A percentile compares a stretch with the other conserved stretches of the same genome.
phyloP scores from a whole-genome alignment of 2,329 filamentous ascomycete species.

The Fusarium lateritium region DNA sequence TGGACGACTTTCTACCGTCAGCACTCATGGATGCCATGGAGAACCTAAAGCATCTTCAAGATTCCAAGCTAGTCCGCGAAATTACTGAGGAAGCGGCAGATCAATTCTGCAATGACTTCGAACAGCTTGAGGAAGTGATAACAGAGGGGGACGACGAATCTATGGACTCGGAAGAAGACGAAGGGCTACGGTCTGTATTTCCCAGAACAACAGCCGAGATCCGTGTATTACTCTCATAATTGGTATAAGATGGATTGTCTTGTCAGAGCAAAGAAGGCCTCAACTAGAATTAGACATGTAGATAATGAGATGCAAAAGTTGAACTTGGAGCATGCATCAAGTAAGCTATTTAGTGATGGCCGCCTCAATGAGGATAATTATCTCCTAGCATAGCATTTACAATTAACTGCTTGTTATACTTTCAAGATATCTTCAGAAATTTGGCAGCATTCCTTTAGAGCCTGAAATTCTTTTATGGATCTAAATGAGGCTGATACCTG shows the following conservation, averaged over 20 bases:
- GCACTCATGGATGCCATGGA: slow-evolving; percentile 93
- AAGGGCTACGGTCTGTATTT: slow-evolving; percentile 60
- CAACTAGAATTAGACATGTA: slow-evolving; percentile 1
- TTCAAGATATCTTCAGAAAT: not conserved
- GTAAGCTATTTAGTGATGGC: not conserved
- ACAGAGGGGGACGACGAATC: slow-evolving; percentile 60
- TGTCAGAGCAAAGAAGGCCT: too few relatives aligned
- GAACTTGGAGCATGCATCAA: not conserved
- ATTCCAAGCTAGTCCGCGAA: slow-evolving; percentile 78
- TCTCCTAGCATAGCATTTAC: not conserved
- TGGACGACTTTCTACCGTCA: slow-evolving; percentile 93
- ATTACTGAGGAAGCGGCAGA: slow-evolving; percentile 88
- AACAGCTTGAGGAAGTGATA: slow-evolving; percentile 67
- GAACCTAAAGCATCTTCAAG: slow-evolving; percentile 81
- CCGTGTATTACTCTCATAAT: slow-evolving; percentile 69
- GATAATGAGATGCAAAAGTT: not conserved
- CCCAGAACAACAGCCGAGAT: slow-evolving; percentile 74
- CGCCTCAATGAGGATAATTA: not conserved
- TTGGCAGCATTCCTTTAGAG: not conserved
- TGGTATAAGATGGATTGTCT: not conserved
- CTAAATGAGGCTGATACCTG: slow-evolving; percentile 25
- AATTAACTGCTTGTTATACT: not conserved
- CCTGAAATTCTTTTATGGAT: not conserved
- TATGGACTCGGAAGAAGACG: slow-evolving; percentile 42
- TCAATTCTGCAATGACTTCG: slow-evolving; percentile 89